Evolutionary conservation across 2,329 filamentous ascomycete species (phyloP), one percentile per base, ranked within the genome.

Genomic region (Teratosphaeria pseudoeucalypti): DNA sequence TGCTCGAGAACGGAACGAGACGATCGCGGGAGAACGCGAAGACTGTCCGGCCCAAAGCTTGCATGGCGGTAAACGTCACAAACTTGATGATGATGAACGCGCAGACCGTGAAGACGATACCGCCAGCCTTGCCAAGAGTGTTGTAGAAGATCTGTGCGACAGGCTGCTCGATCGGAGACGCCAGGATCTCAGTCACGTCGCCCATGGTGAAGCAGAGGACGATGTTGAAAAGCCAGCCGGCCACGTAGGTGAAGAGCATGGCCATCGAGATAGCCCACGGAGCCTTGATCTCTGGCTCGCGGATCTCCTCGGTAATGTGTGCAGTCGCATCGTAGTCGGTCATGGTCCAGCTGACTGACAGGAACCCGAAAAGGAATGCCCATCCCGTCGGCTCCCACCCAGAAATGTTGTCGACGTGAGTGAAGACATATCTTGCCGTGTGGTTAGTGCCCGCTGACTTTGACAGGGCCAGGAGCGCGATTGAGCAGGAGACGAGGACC

Each of bases 341-440:
- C 81, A 84, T 84, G 58, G 81, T 83, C 82, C 82, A 85, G 23
- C 78, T 78, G 43, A 82, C 82, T 1, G 79, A 81, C 29, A 85
- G 72, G 67, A 83, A 83, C n/a, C 82, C 82, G 61, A 84, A 83
- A n/a, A 83, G 67, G 67, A 82, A 84, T 2, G 79, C 80, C 68
- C 80, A 83, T 26, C 81, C 81, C 2, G 76, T 70, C 0, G 81
- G 81, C 0, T 66, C 73, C 82, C 82, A 85, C 39, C 82, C 82
- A 0, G 78, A 81, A 27, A 70, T 70, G 2, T 79, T 74, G 53
- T 79, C 74, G 56, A 83, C 75, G 57, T 82, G 66, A 7, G 81
- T 83, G 66, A 83, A 84, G 43, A 81, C 81, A 63, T 82, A 84
- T 23, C 69, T 68, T 14, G 81, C 76, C 57, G 72, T 67, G 66